These are phyloP conservation scores for Dactylorhiza incarnata DNA, from an alignment of 106 monocot species.

Conservation along the genomic window DNA sequence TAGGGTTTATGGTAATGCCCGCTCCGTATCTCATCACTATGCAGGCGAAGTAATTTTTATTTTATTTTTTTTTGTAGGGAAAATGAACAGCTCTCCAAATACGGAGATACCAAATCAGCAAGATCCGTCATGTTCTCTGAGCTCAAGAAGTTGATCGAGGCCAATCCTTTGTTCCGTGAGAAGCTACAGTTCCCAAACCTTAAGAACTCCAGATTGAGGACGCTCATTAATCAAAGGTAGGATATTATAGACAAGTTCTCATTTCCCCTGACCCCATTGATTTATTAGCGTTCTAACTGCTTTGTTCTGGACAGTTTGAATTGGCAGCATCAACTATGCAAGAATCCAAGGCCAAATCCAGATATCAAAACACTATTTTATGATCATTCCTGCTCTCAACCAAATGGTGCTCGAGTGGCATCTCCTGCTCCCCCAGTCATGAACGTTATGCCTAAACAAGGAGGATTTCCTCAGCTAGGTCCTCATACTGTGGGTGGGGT, in stretches of 20 bases:
- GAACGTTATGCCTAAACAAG: conserved; percentile 33
- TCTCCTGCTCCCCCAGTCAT: conserved; percentile 28
- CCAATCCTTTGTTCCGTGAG: conserved; percentile 45
- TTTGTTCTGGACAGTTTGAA: conserved; percentile 37
- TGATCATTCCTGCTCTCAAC: conserved; percentile 61
- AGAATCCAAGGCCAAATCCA: conserved; percentile 51
- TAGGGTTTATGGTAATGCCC: not conserved
- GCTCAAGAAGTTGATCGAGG: conserved; percentile 55
- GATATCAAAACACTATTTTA: conserved; percentile 59
- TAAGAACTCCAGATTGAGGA: conserved; percentile 33
- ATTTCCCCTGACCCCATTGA: not conserved
- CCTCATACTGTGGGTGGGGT: conserved; percentile 25
- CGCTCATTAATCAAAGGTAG: conserved; percentile 56
- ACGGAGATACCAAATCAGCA: conserved; percentile 55
- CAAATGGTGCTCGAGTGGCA: conserved; percentile 40
- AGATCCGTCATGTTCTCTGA: conserved; percentile 43
- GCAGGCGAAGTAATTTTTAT: too few relatives aligned
- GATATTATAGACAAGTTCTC: not conserved
- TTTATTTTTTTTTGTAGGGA: conserved; percentile 23
- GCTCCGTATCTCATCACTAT: too few relatives aligned
- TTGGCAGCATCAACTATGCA: conserved; percentile 65
- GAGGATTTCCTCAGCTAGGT: conserved; percentile 38
- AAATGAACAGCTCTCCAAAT: conserved; percentile 56
- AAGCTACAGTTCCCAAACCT: conserved; percentile 51
- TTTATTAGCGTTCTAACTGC: not conserved